Percentiles rank a stretch among this genome's conserved stretches.
Evolutionary conservation across 2,329 filamentous ascomycete species (phyloP).

Genomic region (Fusarium sp.): DNA sequence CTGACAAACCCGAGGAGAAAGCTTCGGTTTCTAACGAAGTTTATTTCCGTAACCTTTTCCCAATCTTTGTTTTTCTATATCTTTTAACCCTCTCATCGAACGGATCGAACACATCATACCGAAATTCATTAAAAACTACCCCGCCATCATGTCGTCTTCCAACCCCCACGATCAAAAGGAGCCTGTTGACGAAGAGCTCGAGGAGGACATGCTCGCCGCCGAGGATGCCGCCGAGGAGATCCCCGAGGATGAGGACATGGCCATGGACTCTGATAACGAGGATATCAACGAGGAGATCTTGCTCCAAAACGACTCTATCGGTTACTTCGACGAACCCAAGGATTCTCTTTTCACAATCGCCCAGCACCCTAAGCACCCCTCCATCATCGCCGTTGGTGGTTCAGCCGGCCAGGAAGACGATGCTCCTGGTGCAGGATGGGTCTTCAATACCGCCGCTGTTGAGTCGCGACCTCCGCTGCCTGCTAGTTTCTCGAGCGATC

Average conservation of each 20-base stretch:
- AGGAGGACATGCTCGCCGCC: constrained; percentile 61
- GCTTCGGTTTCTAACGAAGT: constrained; percentile 1
- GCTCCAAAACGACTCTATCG: constrained; percentile 91
- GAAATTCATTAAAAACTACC: constrained; percentile 37
- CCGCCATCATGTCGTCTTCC: constrained; percentile 52
- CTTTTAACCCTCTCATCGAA: background rate
- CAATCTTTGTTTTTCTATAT: background rate
- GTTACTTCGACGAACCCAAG: constrained; percentile 90
- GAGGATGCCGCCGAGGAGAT: constrained; percentile 80
- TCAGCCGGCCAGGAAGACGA: constrained; percentile 71
- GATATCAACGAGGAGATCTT: constrained; percentile 85
- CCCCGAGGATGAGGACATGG: constrained; percentile 78
- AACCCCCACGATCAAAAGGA: constrained; percentile 46
- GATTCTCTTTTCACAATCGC: constrained; percentile 96
- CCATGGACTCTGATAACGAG: constrained; percentile 84
- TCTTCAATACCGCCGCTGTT: constrained; percentile 81
- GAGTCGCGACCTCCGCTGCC: constrained; percentile 78
- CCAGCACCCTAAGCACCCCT: constrained; percentile 84
- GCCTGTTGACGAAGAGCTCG: constrained; percentile 49
- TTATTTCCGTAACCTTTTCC: background rate
- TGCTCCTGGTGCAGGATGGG: constrained; percentile 82
- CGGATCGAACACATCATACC: constrained; percentile 2
- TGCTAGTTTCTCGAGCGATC: constrained; percentile 77
- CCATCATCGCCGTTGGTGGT: constrained; percentile 89
- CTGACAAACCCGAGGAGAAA: constrained; percentile 30